phyloP scores from a whole-genome alignment of 202 grass and related monocot genomes.

The Schoenoplectus tabernaemontani region DNA sequence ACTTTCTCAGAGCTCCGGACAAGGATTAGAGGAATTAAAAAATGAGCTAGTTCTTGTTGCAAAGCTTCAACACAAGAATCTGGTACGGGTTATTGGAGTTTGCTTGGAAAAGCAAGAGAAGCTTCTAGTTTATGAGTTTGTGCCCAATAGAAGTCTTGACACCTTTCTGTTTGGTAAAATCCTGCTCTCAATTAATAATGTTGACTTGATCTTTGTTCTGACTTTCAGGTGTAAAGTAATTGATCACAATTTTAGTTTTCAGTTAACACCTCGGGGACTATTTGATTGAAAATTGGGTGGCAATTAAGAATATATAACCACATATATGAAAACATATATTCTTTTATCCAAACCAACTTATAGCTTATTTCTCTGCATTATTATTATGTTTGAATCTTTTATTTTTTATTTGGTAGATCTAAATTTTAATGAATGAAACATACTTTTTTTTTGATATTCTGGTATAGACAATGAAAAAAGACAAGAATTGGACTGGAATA shows the following conservation, averaged over 20 bases:
- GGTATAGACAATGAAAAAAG: conserved; percentile 33
- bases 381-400: background rate
- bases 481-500: conserved; percentile 35
- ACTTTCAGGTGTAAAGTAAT: background rate
- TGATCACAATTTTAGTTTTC: background rate
- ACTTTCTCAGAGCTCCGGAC: conserved; percentile 43
- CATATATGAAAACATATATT: background rate
- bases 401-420: background rate
- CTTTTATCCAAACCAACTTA: background rate
- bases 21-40: conserved; percentile 52
- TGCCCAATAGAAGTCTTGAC: conserved; percentile 58
- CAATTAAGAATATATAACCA: background rate
- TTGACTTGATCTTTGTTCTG: background rate
- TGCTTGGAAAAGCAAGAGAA: conserved; percentile 66
- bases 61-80: conserved; percentile 73
- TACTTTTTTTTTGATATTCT: background rate
- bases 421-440: background rate
- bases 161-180: conserved; percentile 51
- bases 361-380: background rate
- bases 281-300: background rate
- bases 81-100: conserved; percentile 46
- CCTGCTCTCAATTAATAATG: background rate
- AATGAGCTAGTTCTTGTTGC: conserved; percentile 64
- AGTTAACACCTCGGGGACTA: background rate
- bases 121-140: conserved; percentile 65